Percentiles rank a stretch among this genome's conserved stretches.
Evolutionary conservation across 768 basidiomycete genomes (phyloP).

Genomic region (Phanerochaete sordida): DNA sequence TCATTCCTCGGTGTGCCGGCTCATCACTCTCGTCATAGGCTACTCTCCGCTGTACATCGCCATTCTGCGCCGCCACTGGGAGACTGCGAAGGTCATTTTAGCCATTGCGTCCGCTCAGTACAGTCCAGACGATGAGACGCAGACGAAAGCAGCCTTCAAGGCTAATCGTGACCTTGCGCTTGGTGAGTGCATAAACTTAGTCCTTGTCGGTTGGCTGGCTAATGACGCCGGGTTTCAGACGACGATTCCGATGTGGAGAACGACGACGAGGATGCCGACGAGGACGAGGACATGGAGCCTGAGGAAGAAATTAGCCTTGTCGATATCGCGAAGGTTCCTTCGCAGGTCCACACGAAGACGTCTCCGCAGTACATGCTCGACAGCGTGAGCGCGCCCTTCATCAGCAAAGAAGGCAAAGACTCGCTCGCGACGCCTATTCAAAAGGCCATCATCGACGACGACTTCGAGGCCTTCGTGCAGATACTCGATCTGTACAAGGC

Average conservation of each 20-base stretch:
- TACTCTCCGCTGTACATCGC: constrained; percentile 50
- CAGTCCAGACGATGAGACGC: constrained; percentile 31
- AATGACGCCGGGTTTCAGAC: neutral
- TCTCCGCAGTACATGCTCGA: constrained; percentile 38
- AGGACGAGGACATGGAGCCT: constrained; percentile 28
- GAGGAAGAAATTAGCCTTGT: constrained; percentile 28
- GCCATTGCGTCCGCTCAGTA: constrained; percentile 56
- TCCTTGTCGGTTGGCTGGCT: neutral
- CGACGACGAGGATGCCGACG: constrained; percentile 25
- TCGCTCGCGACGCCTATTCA: constrained; percentile 23
- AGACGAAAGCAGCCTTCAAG: constrained; percentile 17
- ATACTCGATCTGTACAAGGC: constrained; percentile 41
- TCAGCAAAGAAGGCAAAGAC: neutral
- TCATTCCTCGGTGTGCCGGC: neutral
- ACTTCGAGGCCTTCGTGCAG: constrained; percentile 49
- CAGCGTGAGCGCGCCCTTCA: neutral
- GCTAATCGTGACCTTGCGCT: constrained; percentile 25
- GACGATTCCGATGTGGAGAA: constrained; percentile 10
- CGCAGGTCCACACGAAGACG: constrained; percentile 36
- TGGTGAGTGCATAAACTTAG: constrained; percentile 16
- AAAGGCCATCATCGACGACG: constrained; percentile 39
- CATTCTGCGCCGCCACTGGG: constrained; percentile 46
- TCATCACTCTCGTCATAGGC: constrained; percentile 25
- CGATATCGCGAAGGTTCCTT: constrained; percentile 49
- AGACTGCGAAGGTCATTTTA: constrained; percentile 55